These are phyloP conservation scores for Rossbeevera mucosa DNA, from an alignment of 768 basidiomycete genomes.

Conservation along the genomic window DNA sequence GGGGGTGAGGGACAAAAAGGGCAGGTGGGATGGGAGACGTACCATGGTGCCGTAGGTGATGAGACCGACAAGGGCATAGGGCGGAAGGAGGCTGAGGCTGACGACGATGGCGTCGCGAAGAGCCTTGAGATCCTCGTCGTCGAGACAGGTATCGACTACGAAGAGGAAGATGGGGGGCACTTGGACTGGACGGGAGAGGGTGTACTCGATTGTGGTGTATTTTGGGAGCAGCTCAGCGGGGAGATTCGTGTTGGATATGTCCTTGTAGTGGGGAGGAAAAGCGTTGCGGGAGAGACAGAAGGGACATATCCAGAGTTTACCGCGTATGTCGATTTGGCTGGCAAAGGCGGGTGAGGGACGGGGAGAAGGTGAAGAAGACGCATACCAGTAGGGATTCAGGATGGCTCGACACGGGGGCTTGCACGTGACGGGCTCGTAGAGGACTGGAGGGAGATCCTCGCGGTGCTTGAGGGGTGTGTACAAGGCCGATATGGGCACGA, in stretches of 20 bases:
- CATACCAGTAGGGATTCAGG: constrained; percentile 94
- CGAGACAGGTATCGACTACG: constrained; percentile 95
- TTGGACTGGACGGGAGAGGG: constrained; percentile 85
- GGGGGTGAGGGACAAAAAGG: neutral
- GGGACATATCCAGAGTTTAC: constrained; percentile 99
- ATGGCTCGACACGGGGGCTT: constrained; percentile 97
- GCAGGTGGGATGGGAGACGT: constrained; percentile 17
- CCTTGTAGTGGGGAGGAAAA: constrained; percentile 98
- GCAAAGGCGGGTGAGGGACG: too few relatives aligned
- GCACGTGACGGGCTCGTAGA: constrained; percentile 98
- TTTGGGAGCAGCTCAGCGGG: constrained; percentile 95
- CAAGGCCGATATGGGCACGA: constrained; percentile 96
- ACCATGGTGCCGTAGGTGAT: constrained; percentile 99
- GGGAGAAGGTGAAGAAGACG: too few relatives aligned
- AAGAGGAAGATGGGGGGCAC: constrained; percentile 96
- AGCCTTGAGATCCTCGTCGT: constrained; percentile 93
- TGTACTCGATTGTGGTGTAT: constrained; percentile 99
- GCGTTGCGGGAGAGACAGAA: constrained; percentile 96
- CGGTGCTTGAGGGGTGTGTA: constrained; percentile 94
- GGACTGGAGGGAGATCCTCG: constrained; percentile 90
- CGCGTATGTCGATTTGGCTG: constrained; percentile 98
- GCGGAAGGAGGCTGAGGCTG: constrained; percentile 87
- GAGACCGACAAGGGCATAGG: constrained; percentile 90
- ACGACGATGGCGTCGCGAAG: constrained; percentile 93
- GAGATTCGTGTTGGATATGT: constrained; percentile 94